Percentiles rank a stretch among this genome's conserved stretches.
These are phyloP conservation scores for Sphagnum tenellum DNA, from an alignment of 225 moss, liverwort and hornwort species.

Conservation along the genomic window DNA sequence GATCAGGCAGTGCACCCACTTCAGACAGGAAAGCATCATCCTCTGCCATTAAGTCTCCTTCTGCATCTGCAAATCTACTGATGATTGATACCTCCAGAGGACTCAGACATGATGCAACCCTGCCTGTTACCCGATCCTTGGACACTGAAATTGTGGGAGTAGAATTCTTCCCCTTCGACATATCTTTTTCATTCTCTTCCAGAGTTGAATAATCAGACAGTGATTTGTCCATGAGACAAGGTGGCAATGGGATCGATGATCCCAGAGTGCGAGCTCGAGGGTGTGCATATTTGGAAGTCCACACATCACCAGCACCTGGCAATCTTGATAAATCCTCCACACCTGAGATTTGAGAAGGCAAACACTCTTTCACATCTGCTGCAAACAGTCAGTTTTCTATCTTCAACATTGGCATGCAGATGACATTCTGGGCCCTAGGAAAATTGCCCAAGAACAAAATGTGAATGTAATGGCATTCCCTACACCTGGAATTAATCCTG, in stretches of 20 bases:
- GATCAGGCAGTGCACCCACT: constrained; percentile 6
- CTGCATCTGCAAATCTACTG: constrained; percentile 44
- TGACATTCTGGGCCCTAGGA: too few species aligned
- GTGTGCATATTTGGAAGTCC: neutral
- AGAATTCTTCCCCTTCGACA: constrained; percentile 7
- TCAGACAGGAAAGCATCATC: constrained; percentile 40
- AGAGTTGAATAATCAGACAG: too few species aligned
- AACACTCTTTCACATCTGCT: constrained; percentile 17
- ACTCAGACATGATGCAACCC: constrained; percentile 37
- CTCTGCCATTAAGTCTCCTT: constrained; percentile 51
- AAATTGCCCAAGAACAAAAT: too few species aligned
- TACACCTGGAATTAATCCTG: too few species aligned
- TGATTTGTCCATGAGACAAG: constrained; percentile 8
- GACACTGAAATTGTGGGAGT: constrained; percentile 12
- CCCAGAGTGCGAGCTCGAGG: neutral
- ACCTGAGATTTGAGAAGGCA: constrained; percentile 7
- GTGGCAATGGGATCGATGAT: constrained; percentile 5
- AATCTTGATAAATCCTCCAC: constrained; percentile 11
- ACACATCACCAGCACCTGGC: neutral
- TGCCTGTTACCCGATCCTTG: constrained; percentile 22
- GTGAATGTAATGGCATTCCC: too few species aligned
- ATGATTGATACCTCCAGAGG: constrained; percentile 45
- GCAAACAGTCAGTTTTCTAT: neutral
- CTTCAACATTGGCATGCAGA: too few species aligned
- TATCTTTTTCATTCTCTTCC: constrained; percentile 6